Evolutionary conservation across 768 basidiomycete species (phyloP).

Genomic region (Zangia roseola): DNA sequence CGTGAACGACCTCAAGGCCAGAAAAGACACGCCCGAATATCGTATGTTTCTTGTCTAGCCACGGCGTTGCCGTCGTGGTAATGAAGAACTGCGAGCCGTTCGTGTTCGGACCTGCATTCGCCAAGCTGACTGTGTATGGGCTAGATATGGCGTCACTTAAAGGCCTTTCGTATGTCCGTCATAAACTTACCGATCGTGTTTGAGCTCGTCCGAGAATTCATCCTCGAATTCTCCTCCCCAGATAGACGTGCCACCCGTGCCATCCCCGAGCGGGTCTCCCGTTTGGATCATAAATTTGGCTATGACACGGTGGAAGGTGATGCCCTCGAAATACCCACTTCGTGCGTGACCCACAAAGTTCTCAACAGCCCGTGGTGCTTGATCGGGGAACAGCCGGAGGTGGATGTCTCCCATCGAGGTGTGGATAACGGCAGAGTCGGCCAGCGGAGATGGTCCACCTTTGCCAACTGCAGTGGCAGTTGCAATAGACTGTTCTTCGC

Average conservation of each 20-base stretch:
- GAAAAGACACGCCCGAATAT: constrained; percentile 89
- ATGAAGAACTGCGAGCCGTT: constrained; percentile 99
- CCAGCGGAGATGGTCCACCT: constrained; percentile 66
- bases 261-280: constrained; percentile 92
- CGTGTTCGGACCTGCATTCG: constrained; percentile 84
- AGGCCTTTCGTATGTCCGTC: background rate
- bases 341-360: constrained; percentile 94
- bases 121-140: constrained; percentile 96
- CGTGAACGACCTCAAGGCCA: constrained; percentile 87
- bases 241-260: constrained; percentile 87
- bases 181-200: constrained; percentile 76
- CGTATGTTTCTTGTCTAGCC: constrained; percentile 90
- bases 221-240: constrained; percentile 93
- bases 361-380: constrained; percentile 94
- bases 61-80: constrained; percentile 90
- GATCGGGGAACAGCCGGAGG: constrained; percentile 82
- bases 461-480: constrained; percentile 49
- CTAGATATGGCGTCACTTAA: constrained; percentile 37
- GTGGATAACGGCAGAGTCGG: constrained; percentile 85
- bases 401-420: constrained; percentile 95
- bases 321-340: constrained; percentile 87
- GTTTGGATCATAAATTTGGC: constrained; percentile 99
- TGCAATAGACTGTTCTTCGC: constrained; percentile 92
- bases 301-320: constrained; percentile 97
- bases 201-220: constrained; percentile 85